Base-by-base conservation (phyloP, 495 filamentous ascomycete species). In the Xylaria castorea region DNA sequence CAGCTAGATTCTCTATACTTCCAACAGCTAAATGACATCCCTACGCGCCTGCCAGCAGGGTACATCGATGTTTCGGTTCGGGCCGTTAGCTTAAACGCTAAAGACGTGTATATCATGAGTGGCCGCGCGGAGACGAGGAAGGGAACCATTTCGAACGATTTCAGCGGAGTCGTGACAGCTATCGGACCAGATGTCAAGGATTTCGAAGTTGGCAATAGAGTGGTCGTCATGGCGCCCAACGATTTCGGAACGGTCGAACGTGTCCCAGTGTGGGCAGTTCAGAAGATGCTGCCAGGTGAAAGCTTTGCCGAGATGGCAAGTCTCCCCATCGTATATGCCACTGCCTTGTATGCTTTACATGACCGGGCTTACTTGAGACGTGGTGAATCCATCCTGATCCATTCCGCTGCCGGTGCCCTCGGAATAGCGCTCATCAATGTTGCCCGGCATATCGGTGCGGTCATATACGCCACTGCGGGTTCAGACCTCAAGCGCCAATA, bases 331-430 rank as follows among this genome's bases (percentile, higher is more conserved):
- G 83, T 82, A 3, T 90, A 81, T 68, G 72, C 74, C 27, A 89
- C 89, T 0, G 89, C 88, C 0, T 83, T 85, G 38, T 85, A 90
- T 71, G 67, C 67, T 6, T 18, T 70, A 61, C 22, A 34, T 50
- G 46, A 50, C 46, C 46, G 46, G 46, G 46, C 18, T n/a, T 22
- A 50, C 20, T 22, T 50, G 6, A 27, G 51, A 27, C 3, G 9
- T 27, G 86, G 78, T 1, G 85, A 91, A 66, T 83, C 77, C 3
- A 78, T 90, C 2, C 78, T 91, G 34, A 87, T 91, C 40, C 87
- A 90, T 64, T 79, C 80, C 0, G 89, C 81, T 11, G 74, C 87
- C 1, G 86, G 85, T 38, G 84, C 80, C 16, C 74, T 87, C 0
- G 89, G 88, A 34, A 85, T 87, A 64, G 85, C 85, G 18, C 81